Conservation (phyloP, 139 green algal species). For the Micractinium conductrix region DNA sequence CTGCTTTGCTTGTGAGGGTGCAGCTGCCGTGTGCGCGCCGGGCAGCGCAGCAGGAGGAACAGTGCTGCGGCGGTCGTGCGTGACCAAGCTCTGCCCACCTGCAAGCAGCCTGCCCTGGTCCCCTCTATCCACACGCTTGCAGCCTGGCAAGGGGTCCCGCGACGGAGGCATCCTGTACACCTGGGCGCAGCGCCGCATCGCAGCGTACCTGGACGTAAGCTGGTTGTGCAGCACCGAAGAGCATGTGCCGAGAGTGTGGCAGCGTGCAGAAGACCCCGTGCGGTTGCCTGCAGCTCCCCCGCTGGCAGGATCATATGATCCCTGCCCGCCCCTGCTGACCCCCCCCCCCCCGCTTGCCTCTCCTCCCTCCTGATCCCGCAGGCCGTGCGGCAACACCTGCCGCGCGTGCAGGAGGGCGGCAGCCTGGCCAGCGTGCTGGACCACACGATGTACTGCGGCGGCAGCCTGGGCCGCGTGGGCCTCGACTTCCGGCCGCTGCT, state of each 20-base stretch:
- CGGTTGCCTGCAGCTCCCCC: not conserved
- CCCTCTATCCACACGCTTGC: too few relatives aligned
- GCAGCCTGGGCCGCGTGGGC: slow-evolving; percentile 89
- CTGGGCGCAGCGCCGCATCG: slow-evolving; percentile 84
- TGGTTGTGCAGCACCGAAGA: not conserved
- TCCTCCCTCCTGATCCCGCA: not conserved
- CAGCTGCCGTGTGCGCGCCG: not conserved
- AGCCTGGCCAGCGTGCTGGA: slow-evolving; percentile 91
- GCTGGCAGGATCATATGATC: not conserved
- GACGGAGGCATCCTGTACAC: slow-evolving; percentile 74
- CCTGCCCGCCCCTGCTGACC: not conserved
- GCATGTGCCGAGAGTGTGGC: too few relatives aligned
- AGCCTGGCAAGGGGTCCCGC: not conserved
- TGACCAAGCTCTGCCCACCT: not conserved
- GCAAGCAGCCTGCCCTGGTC: not conserved
- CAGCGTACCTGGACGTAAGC: slow-evolving; percentile 57
- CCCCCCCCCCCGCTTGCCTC: not conserved
- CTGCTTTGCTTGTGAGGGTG: not conserved
- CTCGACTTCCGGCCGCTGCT: slow-evolving; percentile 93
- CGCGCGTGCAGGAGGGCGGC: slow-evolving; percentile 66
- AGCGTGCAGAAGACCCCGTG: too few relatives aligned
- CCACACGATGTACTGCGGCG: slow-evolving; percentile 96
- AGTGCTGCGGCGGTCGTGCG: too few relatives aligned
- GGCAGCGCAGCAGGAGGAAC: not conserved
- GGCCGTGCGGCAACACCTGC: slow-evolving; percentile 66